Conservation (phyloP, 2,329 filamentous ascomycete genomes). For the Xylaria sp. region DNA sequence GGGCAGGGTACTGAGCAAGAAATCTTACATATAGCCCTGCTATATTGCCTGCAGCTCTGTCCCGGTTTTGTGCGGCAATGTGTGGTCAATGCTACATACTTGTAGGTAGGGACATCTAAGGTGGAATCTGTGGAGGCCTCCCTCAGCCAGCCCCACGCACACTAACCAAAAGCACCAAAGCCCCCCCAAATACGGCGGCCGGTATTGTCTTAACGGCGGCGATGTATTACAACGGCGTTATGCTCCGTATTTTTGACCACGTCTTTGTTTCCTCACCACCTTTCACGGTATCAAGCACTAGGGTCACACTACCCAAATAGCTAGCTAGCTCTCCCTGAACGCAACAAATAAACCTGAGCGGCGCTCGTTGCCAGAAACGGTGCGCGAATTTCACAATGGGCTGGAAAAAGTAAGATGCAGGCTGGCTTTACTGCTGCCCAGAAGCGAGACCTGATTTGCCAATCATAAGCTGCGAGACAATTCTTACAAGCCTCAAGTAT, state of each 20-base stretch:
- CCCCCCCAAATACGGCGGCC: background rate
- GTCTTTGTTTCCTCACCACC: constrained; percentile 17
- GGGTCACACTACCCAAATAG: background rate
- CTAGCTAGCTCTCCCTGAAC: background rate
- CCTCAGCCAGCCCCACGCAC: constrained; percentile 3
- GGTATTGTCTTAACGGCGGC: constrained; percentile 22
- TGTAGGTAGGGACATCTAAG: background rate
- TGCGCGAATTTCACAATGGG: constrained; percentile 31
- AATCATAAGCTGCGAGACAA: constrained; percentile 33
- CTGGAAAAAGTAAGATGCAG: constrained; percentile 7
- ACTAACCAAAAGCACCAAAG: background rate
- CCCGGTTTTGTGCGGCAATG: background rate
- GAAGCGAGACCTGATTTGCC: background rate
- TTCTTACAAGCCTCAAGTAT: constrained; percentile 33
- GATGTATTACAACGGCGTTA: constrained; percentile 11
- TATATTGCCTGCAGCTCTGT: background rate
- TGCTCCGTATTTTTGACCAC: constrained; percentile 14
- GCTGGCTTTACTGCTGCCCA: constrained; percentile 7
- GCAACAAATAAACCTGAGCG: constrained; percentile 8
- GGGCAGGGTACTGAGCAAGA: background rate
- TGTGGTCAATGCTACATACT: background rate
- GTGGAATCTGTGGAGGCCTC: constrained; percentile 15
- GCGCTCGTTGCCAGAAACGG: constrained; percentile 26
- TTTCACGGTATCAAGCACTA: constrained; percentile 3
- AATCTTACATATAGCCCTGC: background rate